Conservation (phyloP, 2,329 filamentous ascomycete genomes). For the Didymella pinodella region DNA sequence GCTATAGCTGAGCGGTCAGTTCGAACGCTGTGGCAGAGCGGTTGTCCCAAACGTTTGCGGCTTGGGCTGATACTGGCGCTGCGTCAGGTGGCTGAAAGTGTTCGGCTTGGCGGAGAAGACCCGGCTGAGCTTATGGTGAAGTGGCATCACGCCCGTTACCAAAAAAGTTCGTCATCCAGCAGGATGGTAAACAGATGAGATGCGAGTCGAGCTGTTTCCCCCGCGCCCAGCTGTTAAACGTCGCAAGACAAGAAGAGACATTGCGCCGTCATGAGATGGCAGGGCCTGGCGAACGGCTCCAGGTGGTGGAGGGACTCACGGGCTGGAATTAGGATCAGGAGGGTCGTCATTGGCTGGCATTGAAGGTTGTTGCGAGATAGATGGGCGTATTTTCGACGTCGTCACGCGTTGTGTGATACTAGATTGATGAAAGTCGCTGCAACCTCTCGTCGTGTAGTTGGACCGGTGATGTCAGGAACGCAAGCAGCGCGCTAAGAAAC, state of each 20-base stretch:
- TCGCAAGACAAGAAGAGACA: slow-evolving; percentile 8
- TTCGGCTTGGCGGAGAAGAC: slow-evolving; percentile 26
- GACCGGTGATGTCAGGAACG: slow-evolving; percentile 29
- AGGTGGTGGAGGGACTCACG: slow-evolving; percentile 22
- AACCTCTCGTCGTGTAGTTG: slow-evolving; percentile 25
- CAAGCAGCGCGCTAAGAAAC: slow-evolving; percentile 15
- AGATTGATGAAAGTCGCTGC: slow-evolving; percentile 22
- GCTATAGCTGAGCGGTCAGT: slow-evolving; percentile 23
- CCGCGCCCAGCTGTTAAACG: slow-evolving; percentile 17
- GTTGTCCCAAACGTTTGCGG: slow-evolving; percentile 42
- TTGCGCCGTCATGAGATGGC: slow-evolving; percentile 18
- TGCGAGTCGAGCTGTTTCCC: slow-evolving; percentile 10
- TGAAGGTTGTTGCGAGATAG: slow-evolving; percentile 16
- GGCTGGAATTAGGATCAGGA: slow-evolving; percentile 14
- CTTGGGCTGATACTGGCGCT: slow-evolving; percentile 41
- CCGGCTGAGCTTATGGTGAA: slow-evolving; percentile 20
- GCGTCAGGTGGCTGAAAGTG: slow-evolving; percentile 37
- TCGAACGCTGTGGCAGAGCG: slow-evolving; percentile 39
- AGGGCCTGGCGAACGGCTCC: slow-evolving; percentile 3
- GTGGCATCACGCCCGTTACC: slow-evolving; percentile 23
- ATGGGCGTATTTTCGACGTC: slow-evolving; percentile 24
- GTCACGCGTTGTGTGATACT: slow-evolving; percentile 27
- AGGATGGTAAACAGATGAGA: slow-evolving; percentile 7
- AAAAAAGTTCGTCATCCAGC: slow-evolving; percentile 2
- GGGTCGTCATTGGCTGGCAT: slow-evolving; percentile 21